These are phyloP conservation scores for Chamaenerion angustifolium DNA, from an alignment of 345 rosid species.

Conservation along the genomic window DNA sequence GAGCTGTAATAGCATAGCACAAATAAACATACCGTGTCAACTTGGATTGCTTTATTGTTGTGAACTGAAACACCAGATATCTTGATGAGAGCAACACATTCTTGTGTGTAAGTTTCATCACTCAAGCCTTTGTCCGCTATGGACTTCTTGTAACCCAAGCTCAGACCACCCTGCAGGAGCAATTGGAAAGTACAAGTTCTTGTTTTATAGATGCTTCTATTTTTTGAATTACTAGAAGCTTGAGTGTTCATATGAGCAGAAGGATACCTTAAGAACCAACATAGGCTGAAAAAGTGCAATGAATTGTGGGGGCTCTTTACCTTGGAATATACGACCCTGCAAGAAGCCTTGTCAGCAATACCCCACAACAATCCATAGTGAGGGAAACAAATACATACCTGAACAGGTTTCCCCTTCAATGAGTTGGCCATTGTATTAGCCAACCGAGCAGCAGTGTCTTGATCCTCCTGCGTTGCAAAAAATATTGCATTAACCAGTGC, in stretches of 20 bases:
- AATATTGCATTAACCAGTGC: background rate
- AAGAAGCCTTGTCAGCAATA: conserved; percentile 9
- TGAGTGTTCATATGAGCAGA: too few species aligned
- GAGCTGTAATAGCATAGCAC: too few species aligned
- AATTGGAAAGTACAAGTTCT: background rate
- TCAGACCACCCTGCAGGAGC: conserved; percentile 67
- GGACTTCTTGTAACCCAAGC: conserved; percentile 75
- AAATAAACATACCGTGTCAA: conserved; percentile 51
- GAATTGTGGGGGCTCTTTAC: conserved; percentile 93
- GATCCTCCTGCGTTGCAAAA: conserved; percentile 61
- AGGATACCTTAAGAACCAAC: conserved; percentile 77
- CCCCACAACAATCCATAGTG: too few species aligned
- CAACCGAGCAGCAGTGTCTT: conserved; percentile 54
- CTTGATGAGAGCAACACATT: conserved; percentile 66
- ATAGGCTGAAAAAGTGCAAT: conserved; percentile 87
- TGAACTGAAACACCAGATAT: conserved; percentile 69
- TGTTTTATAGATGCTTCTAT: background rate
- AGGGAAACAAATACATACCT: conserved; percentile 36
- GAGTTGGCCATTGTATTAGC: conserved; percentile 71
- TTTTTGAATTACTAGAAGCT: background rate
- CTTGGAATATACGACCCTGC: conserved; percentile 82
- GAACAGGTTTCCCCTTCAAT: conserved; percentile 84
- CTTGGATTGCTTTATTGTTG: conserved; percentile 68
- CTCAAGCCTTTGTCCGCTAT: conserved; percentile 47
- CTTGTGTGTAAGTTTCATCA: conserved; percentile 62